phyloP scores from a whole-genome alignment of 768 basidiomycete species.

The Porpolomopsis calyptriformis region DNA sequence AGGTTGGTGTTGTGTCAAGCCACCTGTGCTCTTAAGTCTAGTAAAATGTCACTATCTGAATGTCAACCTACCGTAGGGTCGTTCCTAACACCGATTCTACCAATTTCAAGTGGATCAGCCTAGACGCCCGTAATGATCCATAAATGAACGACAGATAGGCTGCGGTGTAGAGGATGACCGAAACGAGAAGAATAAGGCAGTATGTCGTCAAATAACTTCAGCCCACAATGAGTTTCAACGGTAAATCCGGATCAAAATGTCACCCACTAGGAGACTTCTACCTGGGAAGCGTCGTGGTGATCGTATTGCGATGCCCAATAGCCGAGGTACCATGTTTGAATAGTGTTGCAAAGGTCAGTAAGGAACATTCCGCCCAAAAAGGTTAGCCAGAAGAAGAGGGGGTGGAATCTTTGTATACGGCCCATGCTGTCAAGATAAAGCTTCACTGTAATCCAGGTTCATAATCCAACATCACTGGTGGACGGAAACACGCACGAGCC shows the following conservation, averaged over 20 bases:
- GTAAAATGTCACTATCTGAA: too few species aligned
- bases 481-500: conserved; percentile 25
- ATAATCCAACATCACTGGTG: too few species aligned
- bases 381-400: conserved; percentile 23
- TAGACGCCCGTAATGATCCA: conserved; percentile 44
- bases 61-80: conserved; percentile 48
- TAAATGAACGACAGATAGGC: conserved; percentile 32
- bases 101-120: conserved; percentile 40
- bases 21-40: too few species aligned
- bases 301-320: conserved; percentile 38
- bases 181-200: conserved; percentile 10
- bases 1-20: conserved; percentile 35
- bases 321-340: conserved; percentile 36
- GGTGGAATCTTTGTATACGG: conserved; percentile 27
- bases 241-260: too few species aligned
- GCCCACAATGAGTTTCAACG: too few species aligned
- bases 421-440: conserved; percentile 30
- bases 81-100: conserved; percentile 45
- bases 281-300: conserved; percentile 20
- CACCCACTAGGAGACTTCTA: conserved; percentile 28
- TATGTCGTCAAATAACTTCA: conserved; percentile 46
- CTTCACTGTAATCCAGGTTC: conserved; percentile 21
- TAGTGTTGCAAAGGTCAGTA: conserved; percentile 15
- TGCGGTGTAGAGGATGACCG: background rate
- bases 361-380: conserved; percentile 18